phyloP scores from a whole-genome alignment of 768 basidiomycete genomes.

The Butyriboletus loyo region DNA sequence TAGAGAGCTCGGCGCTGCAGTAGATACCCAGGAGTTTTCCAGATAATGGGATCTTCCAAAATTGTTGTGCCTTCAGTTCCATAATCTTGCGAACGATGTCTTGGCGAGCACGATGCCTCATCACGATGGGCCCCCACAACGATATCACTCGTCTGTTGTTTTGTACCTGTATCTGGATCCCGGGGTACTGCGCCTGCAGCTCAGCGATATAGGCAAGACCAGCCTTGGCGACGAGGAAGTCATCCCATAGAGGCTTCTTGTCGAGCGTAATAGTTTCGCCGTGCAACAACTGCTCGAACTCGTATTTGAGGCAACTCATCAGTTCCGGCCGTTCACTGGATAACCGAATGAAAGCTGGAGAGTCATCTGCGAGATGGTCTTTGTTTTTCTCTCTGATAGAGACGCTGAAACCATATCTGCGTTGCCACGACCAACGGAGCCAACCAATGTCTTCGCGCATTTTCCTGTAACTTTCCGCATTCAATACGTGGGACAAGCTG shows the following conservation, averaged over 20 bases:
- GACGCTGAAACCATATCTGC: constrained; percentile 30
- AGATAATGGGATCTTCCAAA: constrained; percentile 45
- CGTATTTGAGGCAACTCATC: constrained; percentile 53
- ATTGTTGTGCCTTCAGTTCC: constrained; percentile 41
- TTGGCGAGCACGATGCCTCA: constrained; percentile 40
- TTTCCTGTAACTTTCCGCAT: constrained; percentile 35
- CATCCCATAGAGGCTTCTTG: constrained; percentile 61
- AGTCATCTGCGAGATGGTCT: constrained; percentile 4
- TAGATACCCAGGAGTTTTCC: constrained; percentile 46
- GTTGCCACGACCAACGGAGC: constrained; percentile 39
- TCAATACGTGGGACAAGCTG: constrained; percentile 47
- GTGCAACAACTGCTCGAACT: constrained; percentile 58
- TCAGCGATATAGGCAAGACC: constrained; percentile 46
- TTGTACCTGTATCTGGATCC: constrained; percentile 45
- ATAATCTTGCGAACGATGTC: constrained; percentile 47
- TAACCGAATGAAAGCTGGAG: constrained; percentile 42
- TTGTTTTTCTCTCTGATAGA: constrained; percentile 24
- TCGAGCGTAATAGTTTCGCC: constrained; percentile 57
- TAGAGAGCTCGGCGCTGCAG: constrained; percentile 42
- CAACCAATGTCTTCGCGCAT: constrained; percentile 44
- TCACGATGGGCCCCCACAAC: constrained; percentile 48
- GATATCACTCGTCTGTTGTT: constrained; percentile 42
- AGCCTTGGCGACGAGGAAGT: constrained; percentile 46
- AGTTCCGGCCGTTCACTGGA: constrained; percentile 48
- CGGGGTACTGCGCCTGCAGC: constrained; percentile 38